Conservation (phyloP, 164 flowering plant species). For the Vitis amurensis region DNA sequence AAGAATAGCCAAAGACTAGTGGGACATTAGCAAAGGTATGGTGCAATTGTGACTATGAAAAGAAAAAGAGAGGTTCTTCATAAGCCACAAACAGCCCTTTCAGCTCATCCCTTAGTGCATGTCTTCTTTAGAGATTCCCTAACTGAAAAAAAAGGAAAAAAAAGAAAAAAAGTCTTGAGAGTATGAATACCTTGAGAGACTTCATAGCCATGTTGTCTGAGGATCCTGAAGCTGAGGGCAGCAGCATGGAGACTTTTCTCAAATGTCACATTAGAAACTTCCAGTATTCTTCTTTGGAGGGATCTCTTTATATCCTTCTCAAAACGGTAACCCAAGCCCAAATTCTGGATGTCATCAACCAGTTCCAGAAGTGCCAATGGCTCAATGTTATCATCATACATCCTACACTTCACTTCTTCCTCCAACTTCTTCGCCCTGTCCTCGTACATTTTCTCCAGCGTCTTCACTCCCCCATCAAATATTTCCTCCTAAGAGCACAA, state of each 20-base stretch:
- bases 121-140: too few relatives aligned
- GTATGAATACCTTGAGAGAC: conserved; percentile 26
- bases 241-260: conserved; percentile 11
- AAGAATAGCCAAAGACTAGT: too few relatives aligned
- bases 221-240: conserved; percentile 35
- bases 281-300: conserved; percentile 1
- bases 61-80: too few relatives aligned
- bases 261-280: neutral
- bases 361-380: conserved; percentile 7
- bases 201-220: conserved; percentile 30
- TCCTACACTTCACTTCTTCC: conserved; percentile 9
- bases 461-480: too few relatives aligned
- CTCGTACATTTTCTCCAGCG: conserved; percentile 5
- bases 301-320: conserved; percentile 10
- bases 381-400: conserved; percentile 6
- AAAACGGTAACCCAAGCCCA: conserved; percentile 19
- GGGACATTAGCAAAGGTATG: too few relatives aligned
- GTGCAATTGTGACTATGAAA: too few relatives aligned
- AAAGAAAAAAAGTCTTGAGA: too few relatives aligned
- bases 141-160: too few relatives aligned
- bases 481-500: too few relatives aligned
- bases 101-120: too few relatives aligned
- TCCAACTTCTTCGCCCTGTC: conserved; percentile 8
- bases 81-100: too few relatives aligned
- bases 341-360: conserved; percentile 22